Conservation (phyloP, 176 grass and related monocot genomes). For the Puya raimondii region DNA sequence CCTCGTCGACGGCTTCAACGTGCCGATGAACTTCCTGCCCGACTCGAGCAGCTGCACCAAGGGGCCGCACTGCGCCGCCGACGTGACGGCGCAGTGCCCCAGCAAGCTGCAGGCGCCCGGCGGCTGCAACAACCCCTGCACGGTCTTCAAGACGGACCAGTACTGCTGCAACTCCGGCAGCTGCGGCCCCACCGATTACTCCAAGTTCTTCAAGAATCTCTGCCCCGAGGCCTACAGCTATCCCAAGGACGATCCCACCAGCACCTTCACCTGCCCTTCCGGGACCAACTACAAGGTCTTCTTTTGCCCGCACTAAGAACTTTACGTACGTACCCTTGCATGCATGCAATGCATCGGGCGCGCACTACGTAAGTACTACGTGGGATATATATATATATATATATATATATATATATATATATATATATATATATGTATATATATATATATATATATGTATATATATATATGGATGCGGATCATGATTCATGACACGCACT, state of each 20-base stretch:
- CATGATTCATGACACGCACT: background rate
- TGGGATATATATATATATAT: background rate
- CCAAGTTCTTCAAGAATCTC: slow-evolving; percentile 40
- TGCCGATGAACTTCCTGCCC: slow-evolving; percentile 41
- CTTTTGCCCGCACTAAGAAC: slow-evolving; percentile 22
- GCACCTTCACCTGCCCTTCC: slow-evolving; percentile 41
- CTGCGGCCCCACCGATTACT: slow-evolving; percentile 31
- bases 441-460: background rate
- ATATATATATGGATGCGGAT: background rate
- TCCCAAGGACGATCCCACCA: slow-evolving; percentile 37
- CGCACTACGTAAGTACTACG: background rate
- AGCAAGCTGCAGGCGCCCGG: slow-evolving; percentile 22
- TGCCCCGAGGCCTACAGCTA: slow-evolving; percentile 66
- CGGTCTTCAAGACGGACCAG: slow-evolving; percentile 31
- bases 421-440: background rate
- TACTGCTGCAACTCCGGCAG: slow-evolving; percentile 33
- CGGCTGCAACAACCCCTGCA: slow-evolving; percentile 39
- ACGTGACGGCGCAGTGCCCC: slow-evolving; percentile 32
- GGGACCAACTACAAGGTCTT: slow-evolving; percentile 43
- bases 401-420: background rate
- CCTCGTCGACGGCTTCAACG: slow-evolving; percentile 56
- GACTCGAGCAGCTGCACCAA: slow-evolving; percentile 14
- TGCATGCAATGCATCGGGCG: background rate
- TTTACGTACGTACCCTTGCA: background rate
- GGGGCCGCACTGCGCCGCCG: slow-evolving; percentile 1